These are phyloP conservation scores for Poronia punctata DNA, from an alignment of 495 filamentous ascomycete genomes.

Conservation along the genomic window DNA sequence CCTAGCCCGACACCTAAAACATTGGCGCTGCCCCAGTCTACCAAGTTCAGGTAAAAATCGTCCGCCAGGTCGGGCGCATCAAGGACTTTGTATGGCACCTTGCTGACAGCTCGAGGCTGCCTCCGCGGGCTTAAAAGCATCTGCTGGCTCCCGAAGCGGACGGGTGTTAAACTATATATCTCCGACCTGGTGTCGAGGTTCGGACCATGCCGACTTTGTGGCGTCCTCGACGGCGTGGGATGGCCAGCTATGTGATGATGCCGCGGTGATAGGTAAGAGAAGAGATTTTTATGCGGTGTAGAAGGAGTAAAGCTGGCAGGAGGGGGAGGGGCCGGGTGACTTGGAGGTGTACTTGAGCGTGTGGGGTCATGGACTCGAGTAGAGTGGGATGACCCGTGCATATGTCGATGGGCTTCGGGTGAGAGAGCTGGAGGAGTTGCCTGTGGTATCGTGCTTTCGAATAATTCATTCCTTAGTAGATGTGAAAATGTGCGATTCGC, in stretches of 20 bases:
- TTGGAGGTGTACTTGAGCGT: slow-evolving; percentile 75
- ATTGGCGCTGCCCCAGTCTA: slow-evolving; percentile 97
- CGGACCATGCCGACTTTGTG: slow-evolving; percentile 73
- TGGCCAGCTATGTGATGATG: slow-evolving; percentile 61
- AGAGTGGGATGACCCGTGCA: slow-evolving; percentile 46
- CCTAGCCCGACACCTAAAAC: slow-evolving; percentile 87
- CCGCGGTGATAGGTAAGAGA: slow-evolving; percentile 81
- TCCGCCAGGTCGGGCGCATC: slow-evolving; percentile 95
- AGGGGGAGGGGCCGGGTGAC: slow-evolving; percentile 50
- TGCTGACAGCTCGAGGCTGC: slow-evolving; percentile 80
- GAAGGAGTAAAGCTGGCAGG: slow-evolving; percentile 74
- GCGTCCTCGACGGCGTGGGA: slow-evolving; percentile 81
- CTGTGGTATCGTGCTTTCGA: slow-evolving; percentile 83
- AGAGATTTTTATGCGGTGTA: slow-evolving; percentile 95
- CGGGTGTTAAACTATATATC: slow-evolving; percentile 87
- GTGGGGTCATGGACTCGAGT: slow-evolving; percentile 59
- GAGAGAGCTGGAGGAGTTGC: slow-evolving; percentile 58
- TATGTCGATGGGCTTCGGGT: slow-evolving; percentile 54
- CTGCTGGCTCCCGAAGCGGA: slow-evolving; percentile 81
- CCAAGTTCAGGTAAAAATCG: slow-evolving; percentile 94
- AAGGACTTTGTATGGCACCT: slow-evolving; percentile 94
- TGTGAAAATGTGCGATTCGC: slow-evolving; percentile 87
- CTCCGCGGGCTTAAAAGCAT: slow-evolving; percentile 87
- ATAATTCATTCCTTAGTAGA: slow-evolving; percentile 83
- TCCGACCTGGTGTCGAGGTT: slow-evolving; percentile 85